Conservation (phyloP, 2,329 filamentous ascomycete genomes). For the Epichloe gansuensis region DNA sequence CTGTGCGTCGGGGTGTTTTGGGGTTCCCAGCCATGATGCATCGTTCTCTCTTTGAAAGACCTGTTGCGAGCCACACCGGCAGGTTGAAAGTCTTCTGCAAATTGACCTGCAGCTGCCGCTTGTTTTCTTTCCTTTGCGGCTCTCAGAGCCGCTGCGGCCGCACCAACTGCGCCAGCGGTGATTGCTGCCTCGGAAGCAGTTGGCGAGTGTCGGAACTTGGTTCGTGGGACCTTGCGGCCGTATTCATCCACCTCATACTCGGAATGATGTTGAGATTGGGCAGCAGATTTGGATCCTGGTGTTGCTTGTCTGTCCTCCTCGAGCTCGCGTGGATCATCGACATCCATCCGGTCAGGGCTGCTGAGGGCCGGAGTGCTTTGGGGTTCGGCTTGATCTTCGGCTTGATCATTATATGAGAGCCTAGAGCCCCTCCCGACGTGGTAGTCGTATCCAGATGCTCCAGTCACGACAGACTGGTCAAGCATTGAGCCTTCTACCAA, state of each 20-base stretch:
- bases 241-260: conserved; percentile 48
- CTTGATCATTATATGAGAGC: conserved; percentile 21
- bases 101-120: conserved; percentile 19
- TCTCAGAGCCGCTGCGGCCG: conserved; percentile 38
- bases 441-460: conserved; percentile 39
- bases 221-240: conserved; percentile 38
- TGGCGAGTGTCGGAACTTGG: conserved; percentile 35
- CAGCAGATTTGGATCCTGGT: conserved; percentile 24
- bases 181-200: conserved; percentile 46
- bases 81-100: conserved; percentile 28
- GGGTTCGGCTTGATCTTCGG: conserved; percentile 17
- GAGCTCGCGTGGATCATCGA: conserved; percentile 25
- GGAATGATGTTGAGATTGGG: conserved; percentile 32
- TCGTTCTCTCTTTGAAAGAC: conserved; percentile 53
- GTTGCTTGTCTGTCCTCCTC: conserved; percentile 28
- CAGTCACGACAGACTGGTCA: conserved; percentile 56
- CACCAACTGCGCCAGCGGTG: conserved; percentile 41
- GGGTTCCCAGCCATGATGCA: conserved; percentile 37
- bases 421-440: conserved; percentile 24
- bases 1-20: conserved; percentile 45
- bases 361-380: conserved; percentile 24
- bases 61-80: conserved; percentile 46
- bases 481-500: conserved; percentile 62
- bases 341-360: conserved; percentile 28
- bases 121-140: conserved; percentile 35